Conservation (phyloP, 2,329 filamentous ascomycete genomes). For the Cordyceps militaris region DNA sequence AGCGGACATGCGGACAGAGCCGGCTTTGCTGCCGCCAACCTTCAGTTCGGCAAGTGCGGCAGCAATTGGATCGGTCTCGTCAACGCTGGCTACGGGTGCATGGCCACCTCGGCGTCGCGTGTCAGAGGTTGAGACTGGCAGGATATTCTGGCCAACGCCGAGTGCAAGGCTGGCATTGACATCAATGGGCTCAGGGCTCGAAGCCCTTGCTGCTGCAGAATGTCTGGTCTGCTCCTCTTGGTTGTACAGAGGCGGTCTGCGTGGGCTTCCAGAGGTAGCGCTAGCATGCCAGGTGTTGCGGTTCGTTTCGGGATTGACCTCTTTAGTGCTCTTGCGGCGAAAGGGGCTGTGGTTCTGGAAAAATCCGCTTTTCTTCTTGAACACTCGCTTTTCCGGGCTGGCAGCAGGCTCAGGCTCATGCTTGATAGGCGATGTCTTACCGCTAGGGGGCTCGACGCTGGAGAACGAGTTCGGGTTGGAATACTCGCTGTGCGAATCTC, state of each 20-base stretch:
- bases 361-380: conserved; percentile 72
- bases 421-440: conserved; percentile 68
- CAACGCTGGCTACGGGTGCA: conserved; percentile 33
- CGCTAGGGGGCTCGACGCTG: conserved; percentile 72
- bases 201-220: conserved; percentile 32
- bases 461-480: conserved; percentile 85
- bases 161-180: conserved; percentile 87
- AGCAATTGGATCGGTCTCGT: conserved; percentile 81
- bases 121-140: conserved; percentile 79
- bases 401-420: conserved; percentile 41
- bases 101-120: conserved; percentile 33
- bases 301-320: conserved; percentile 39
- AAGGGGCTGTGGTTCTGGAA: conserved; percentile 93
- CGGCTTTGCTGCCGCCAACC: conserved; percentile 68
- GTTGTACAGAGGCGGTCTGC: conserved; percentile 34
- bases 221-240: conserved; percentile 24
- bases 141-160: conserved; percentile 93
- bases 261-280: conserved; percentile 24
- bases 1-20: conserved; percentile 79
- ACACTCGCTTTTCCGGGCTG: conserved; percentile 58
- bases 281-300: conserved; percentile 55
- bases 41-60: conserved; percentile 89
- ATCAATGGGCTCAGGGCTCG: conserved; percentile 80
- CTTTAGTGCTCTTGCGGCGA: conserved; percentile 82
- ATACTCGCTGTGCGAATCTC: conserved; percentile 85